Conservation (phyloP, 306 rosid species). For the Acacia crassicarpa region DNA sequence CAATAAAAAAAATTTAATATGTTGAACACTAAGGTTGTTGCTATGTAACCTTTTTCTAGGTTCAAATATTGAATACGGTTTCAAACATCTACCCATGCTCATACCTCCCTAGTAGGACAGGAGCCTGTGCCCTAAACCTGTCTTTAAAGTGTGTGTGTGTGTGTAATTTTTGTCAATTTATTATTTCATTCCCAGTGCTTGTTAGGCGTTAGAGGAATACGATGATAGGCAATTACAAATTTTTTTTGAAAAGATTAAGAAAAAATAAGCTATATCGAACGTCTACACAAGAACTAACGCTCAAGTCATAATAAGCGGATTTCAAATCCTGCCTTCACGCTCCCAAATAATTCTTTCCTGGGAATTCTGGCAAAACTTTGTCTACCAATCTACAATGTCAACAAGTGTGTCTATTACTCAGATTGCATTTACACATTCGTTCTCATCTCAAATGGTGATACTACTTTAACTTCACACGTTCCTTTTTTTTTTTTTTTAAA, state of each 20-base stretch:
- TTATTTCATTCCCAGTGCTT: not conserved
- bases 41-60: no score
- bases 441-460: conserved; percentile 27
- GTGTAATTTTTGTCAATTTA: not conserved
- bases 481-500: no score
- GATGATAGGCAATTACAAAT: not conserved
- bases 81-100: no score
- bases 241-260: not conserved
- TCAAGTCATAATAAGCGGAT: not conserved
- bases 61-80: no score
- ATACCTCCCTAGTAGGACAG: no score
- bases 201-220: not conserved
- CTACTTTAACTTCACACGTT: conserved; percentile 4
- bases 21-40: no score
- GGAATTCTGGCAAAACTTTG: conserved; percentile 26
- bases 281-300: not conserved
- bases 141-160: no score
- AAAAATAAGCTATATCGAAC: no score
- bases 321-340: conserved; percentile 13
- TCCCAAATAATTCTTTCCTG: conserved; percentile 23
- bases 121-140: no score
- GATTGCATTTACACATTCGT: conserved; percentile 17
- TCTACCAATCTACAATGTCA: conserved; percentile 35
- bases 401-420: conserved; percentile 29
- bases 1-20: no score